phyloP scores from a whole-genome alignment of 441 rosid genomes.

The Jatropha multifida region DNA sequence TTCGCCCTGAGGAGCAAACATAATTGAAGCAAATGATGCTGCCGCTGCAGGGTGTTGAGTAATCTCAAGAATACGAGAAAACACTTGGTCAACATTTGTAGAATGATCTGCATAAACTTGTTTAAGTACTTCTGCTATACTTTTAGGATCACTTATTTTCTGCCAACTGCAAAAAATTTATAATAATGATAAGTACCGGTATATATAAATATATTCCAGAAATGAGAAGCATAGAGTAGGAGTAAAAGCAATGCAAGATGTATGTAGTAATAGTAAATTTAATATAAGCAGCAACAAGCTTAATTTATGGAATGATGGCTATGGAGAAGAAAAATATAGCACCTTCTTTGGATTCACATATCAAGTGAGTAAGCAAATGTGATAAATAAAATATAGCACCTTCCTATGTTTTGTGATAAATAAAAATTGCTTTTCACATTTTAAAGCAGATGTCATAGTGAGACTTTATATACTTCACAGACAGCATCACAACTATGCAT shows the following conservation, averaged over 20 bases:
- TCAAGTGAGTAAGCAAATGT: background rate
- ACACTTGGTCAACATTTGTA: conserved; percentile 71
- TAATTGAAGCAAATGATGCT: conserved; percentile 88
- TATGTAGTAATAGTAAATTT: background rate
- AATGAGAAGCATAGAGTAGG: background rate
- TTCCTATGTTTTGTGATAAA: background rate
- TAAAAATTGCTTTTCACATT: background rate
- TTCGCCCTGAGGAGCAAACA: conserved; percentile 85
- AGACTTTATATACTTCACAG: background rate
- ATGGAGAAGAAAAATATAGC: background rate
- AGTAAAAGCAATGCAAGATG: background rate
- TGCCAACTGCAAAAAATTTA: conserved; percentile 63
- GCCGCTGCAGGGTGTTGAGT: conserved; percentile 95
- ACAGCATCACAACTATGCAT: background rate
- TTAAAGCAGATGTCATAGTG: background rate
- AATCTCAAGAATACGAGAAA: conserved; percentile 66
- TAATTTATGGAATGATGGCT: background rate
- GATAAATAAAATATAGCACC: background rate
- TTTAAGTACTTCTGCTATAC: conserved; percentile 73
- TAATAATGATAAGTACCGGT: background rate
- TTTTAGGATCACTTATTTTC: conserved; percentile 83
- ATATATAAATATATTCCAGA: background rate
- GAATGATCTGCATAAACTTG: conserved; percentile 93
- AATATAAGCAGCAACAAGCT: background rate
- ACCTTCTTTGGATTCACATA: background rate